phyloP scores from a whole-genome alignment of 495 filamentous ascomycete species.

The Thozetella sp. region DNA sequence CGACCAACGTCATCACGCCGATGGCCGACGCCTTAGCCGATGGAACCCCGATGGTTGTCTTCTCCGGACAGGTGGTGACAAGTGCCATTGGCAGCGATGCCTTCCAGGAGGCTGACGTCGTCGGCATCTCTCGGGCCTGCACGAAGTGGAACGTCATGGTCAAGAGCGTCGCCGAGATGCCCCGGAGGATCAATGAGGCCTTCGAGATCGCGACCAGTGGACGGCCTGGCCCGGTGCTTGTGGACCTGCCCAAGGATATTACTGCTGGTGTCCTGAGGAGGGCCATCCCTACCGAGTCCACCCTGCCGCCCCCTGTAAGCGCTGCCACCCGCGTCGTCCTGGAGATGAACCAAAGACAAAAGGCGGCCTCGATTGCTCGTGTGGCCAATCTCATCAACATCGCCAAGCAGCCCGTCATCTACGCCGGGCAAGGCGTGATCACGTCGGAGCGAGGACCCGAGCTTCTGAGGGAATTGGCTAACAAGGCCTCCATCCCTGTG shows the following conservation, averaged over 20 bases:
- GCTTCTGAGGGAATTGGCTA: constrained; percentile 67
- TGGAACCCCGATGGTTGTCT: constrained; percentile 78
- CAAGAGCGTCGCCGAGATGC: constrained; percentile 75
- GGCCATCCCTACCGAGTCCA: constrained; percentile 68
- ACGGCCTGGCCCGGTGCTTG: constrained; percentile 76
- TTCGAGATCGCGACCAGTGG: constrained; percentile 82
- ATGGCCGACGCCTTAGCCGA: constrained; percentile 81
- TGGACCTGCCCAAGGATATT: constrained; percentile 80
- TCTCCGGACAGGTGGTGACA: constrained; percentile 76
- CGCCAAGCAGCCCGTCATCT: constrained; percentile 77
- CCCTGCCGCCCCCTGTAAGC: constrained; percentile 67
- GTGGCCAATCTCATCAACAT: constrained; percentile 71
- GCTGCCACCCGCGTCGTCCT: constrained; percentile 69
- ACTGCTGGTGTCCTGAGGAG: constrained; percentile 65
- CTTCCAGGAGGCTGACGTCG: constrained; percentile 79
- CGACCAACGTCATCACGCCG: constrained; percentile 78
- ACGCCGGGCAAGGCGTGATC: constrained; percentile 73
- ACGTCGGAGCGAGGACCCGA: constrained; percentile 64
- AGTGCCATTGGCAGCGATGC: constrained; percentile 76
- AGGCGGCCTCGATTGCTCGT: constrained; percentile 60
- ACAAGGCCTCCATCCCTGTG: constrained; percentile 74
- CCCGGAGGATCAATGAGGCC: constrained; percentile 80
- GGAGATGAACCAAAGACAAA: constrained; percentile 57
- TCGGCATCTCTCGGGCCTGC: constrained; percentile 76
- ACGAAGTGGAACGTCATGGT: constrained; percentile 90